Conservation (phyloP, 768 basidiomycete genomes). For the Tricholoma flavovirens region DNA sequence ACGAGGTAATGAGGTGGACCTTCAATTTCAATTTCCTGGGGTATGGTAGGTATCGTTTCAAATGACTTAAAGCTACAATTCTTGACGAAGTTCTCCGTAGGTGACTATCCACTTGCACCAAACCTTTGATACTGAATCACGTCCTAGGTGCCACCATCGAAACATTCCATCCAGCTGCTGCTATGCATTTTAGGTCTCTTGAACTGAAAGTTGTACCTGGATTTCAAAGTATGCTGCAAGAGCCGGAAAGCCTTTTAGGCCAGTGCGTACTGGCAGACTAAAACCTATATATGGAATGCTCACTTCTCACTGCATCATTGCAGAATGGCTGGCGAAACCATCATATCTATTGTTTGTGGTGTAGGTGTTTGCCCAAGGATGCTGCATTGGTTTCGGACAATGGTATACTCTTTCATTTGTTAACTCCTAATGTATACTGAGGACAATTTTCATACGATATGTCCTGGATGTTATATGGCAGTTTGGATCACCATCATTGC, state of each 20-base stretch:
- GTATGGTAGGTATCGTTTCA: conserved; percentile 8
- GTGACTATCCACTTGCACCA: not conserved
- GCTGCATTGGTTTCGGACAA: conserved; percentile 6
- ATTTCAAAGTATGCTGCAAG: conserved; percentile 16
- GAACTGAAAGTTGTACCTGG: conserved; percentile 17
- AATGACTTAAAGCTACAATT: not conserved
- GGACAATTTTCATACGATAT: not conserved
- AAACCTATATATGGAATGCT: too few species aligned
- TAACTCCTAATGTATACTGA: not conserved
- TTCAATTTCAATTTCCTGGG: conserved; percentile 12
- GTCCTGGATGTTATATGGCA: conserved; percentile 1
- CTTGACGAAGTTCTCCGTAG: not conserved
- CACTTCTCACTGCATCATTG: too few species aligned
- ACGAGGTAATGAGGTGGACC: conserved; percentile 20
- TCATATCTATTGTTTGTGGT: too few species aligned
- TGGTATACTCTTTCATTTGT: not conserved
- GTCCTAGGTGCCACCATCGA: conserved; percentile 20
- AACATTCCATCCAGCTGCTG: conserved; percentile 15
- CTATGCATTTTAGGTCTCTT: conserved; percentile 15
- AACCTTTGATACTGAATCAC: too few species aligned
- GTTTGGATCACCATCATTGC: conserved; percentile 1
- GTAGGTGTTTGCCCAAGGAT: too few species aligned
- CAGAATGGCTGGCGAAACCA: conserved; percentile 1
- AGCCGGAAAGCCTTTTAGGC: conserved; percentile 12
- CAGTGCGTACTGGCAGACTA: too few species aligned